Evolutionary conservation across 148 eudicot species (phyloP), one percentile per base, ranked within the genome.

Genomic region (Chenopodium suecicum): DNA sequence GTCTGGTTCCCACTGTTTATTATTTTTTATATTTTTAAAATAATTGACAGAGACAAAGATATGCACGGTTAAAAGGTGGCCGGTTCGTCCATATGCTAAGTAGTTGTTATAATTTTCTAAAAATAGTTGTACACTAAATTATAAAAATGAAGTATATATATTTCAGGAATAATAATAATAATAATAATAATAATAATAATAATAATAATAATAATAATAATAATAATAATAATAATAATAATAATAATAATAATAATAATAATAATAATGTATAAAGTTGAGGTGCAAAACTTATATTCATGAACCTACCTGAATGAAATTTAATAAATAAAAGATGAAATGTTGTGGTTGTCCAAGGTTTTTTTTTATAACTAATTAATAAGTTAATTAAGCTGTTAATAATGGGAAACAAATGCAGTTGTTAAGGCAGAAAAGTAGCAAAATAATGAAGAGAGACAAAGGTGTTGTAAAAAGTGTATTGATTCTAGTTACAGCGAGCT

Each of bases 31-130:
- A 27, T 37, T 44, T 67, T 32, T 0, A 14, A 56, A 56, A 22
- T 25, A 47, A 3, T 47, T 47, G 56, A 47, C 58, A 73, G 60
- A 73, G 60, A 48, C 34, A 11, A 73, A 73, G 70, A 79, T 79
- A 67, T 73, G 75, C 27, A 79, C 56, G 81, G 47, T 70, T 83
- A 25, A 78, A 73, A 83, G 75, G 22, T 83, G 85, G 82, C 69
- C 85, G 85, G 85, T 83, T 83, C 82, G 78, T 83, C 85, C 22
- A 52, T 66, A 78, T 73, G 48, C 75, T 78, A 37, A 74, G 8
- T 23, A 27, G 27, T 68, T 60, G 23, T 25, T 14, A 54, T 62
- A 9, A 7, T 62, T 62, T 62, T 56, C 22, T 56, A 2, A 62
- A 62, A 62, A 62, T 62, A 62, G 17, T 56, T 56, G 62, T 56